Base-by-base conservation (phyloP, 768 basidiomycete species). In the Chalciporus chontae region DNA sequence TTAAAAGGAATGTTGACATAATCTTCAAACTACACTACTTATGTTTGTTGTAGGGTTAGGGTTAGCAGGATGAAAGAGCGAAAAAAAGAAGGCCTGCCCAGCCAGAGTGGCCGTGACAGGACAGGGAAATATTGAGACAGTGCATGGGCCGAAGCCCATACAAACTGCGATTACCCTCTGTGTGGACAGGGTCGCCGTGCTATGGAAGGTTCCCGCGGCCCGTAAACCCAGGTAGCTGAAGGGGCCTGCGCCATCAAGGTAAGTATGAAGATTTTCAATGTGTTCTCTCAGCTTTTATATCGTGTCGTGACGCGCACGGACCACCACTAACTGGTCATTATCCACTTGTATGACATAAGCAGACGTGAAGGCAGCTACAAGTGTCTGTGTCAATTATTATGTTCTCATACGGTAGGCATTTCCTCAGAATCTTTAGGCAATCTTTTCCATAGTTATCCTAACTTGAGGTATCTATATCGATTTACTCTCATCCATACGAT, bases 101-200 rank as follows among this genome's bases (percentile, higher is more conserved):
- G 75, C 73, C 74, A 72, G 74, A 75, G 72, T 66, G 73, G 72
- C 74, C 71, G 61, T 73, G 76, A 76, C 71, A 72, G 79, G 78
- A 84, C 82, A 69, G 83, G 82, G 76, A 85, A 85, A 85, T 85
- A 84, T 85, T 84, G 59, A 74, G 82, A 84, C 80, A 77, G 77
- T 85, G 82, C 84, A 83, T 83, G 79, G 75, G 74, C 83, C 81
- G 73, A 78, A 79, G 79, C 78, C 68, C 67, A 75, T 71, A 76
- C 76, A 77, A 77, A 70, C 69, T 69, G 60, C 49, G 50, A 36
- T 61, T 48, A 61, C 69, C 71, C 73, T 71, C 71, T 75, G 73
- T 54, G 17, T 52, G 76, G 75, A 76, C 74, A 76, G 40, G 72
- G 76, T 76, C 76, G 76, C 75, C 75, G 75, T 77, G 75, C 76